phyloP scores from a whole-genome alignment of 306 rosid species.

The Clitoria ternatea region DNA sequence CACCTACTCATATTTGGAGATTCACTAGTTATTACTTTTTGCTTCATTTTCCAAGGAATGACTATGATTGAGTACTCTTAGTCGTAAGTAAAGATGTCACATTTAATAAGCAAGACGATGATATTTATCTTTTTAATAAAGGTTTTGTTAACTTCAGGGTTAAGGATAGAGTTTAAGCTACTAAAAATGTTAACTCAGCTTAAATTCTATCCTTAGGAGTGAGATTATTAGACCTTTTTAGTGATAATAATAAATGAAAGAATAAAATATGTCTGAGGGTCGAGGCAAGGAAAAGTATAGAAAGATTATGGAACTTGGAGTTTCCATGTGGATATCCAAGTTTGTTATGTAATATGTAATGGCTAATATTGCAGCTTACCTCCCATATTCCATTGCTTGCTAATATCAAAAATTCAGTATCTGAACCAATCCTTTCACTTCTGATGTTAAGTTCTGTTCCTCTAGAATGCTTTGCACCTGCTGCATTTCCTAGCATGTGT shows the following conservation, averaged over 20 bases:
- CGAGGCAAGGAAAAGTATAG: no score
- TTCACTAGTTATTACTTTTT: not conserved
- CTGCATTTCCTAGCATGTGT: slow-evolving; percentile 19
- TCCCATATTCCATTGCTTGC: slow-evolving; percentile 91
- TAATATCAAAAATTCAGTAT: slow-evolving; percentile 69
- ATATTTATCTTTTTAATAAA: not conserved
- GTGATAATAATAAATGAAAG: no score
- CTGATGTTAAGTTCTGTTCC: slow-evolving; percentile 54
- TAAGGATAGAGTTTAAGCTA: no score
- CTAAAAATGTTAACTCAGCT: no score
- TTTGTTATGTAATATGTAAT: not conserved
- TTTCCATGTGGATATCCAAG: not conserved
- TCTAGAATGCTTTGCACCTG: slow-evolving; percentile 21
- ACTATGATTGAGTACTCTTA: not conserved
- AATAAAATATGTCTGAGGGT: no score
- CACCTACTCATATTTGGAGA: slow-evolving; percentile 38
- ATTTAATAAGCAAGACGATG: not conserved
- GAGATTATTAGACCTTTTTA: no score
- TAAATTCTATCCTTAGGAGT: no score
- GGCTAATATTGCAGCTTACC: slow-evolving; percentile 36
- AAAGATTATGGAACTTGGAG: not conserved
- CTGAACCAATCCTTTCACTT: slow-evolving; percentile 42
- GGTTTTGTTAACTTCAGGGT: no score
- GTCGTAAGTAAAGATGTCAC: not conserved
- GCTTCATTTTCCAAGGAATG: not conserved